Evolutionary conservation across 805 yeast species (phyloP).

Genomic region (Sugiyamaella floridensis): DNA sequence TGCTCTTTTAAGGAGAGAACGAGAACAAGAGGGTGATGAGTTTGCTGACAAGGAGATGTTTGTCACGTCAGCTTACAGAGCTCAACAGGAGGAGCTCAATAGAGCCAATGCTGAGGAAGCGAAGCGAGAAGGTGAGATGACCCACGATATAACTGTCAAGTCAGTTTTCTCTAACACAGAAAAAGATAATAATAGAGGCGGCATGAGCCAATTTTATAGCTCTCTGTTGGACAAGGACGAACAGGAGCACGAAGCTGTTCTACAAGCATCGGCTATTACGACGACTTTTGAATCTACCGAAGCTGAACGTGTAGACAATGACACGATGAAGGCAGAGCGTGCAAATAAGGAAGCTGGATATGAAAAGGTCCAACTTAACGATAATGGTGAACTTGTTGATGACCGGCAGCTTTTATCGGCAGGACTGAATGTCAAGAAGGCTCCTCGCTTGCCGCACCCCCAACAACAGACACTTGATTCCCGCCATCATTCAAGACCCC

Average conservation of each 20-base stretch:
- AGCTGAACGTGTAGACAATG: constrained; percentile 10
- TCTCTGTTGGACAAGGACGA: constrained; percentile 20
- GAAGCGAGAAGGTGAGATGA: background rate
- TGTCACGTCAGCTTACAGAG: constrained; percentile 43
- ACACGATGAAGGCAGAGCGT: constrained; percentile 16
- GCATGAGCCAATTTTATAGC: constrained; percentile 17
- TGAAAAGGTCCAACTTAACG: constrained; percentile 21
- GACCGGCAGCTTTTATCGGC: constrained; percentile 22
- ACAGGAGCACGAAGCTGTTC: constrained; percentile 14
- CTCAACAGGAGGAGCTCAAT: constrained; percentile 30
- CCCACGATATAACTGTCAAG: background rate
- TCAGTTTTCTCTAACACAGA: constrained; percentile 2
- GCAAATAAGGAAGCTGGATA: constrained; percentile 19
- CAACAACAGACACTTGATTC: background rate
- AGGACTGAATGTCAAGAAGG: constrained; percentile 22
- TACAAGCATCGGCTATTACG: constrained; percentile 4
- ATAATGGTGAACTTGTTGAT: constrained; percentile 25
- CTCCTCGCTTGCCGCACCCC: background rate
- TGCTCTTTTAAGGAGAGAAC: constrained; percentile 33
- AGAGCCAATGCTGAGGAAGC: constrained; percentile 18
- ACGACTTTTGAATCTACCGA: background rate
- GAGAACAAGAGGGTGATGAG: constrained; percentile 36
- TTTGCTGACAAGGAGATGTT: constrained; percentile 39
- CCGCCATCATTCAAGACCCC: background rate
- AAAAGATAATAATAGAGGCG: constrained; percentile 4